Evolutionary conservation across 2,329 filamentous ascomycete species (phyloP), one percentile per base, ranked within the genome.

Genomic region (Cladosporium halotolerans): DNA sequence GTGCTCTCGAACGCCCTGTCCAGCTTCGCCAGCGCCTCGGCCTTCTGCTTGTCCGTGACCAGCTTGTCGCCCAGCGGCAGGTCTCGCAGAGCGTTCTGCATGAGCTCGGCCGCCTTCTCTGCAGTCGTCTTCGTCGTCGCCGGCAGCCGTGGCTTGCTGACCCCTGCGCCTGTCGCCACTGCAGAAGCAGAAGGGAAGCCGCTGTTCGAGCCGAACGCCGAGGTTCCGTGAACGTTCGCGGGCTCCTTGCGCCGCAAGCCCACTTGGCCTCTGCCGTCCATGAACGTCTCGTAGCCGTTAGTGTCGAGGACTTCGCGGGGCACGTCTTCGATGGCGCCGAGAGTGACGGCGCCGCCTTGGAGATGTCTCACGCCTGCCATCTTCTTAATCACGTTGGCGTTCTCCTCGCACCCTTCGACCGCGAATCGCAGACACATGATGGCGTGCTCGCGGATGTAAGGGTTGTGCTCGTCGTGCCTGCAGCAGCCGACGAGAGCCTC

Each of bases 371-470:
- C 40, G 56, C 60, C 34, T 9, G 66, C 73, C 54, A 89, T 77
- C 47, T 84, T 81, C 52, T 83, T 78, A 49, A 91, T 82, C 61
- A 87, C 86, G 32, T 81, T 78, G 58, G 86, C 85, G 13, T 88
- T 88, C 53, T 84, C 84, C 32, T 84, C 80, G 56, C 84, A 89
- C 10, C 85, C 86, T 74, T 81, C 79, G 6, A 81, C 71, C 16
- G 80, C 64, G 62, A 82, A 95, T 66, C 92, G 91, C n/a, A 95
- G 78, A 60, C 88, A 91, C 67, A 95, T 84, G 46, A 91, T 89
- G 2, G 89, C 88, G 59, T 91, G 88, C 69, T 97, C 92, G 63
- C 92, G 89, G 58, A 95, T 91, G 66, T 92, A 96, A 0, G 90
- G 89, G 65, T 96, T 96, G 71, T 95, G 84, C 61, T 92, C 89